Conservation (phyloP, 164 flowering plant genomes). For the Chimonanthus salicifolius region DNA sequence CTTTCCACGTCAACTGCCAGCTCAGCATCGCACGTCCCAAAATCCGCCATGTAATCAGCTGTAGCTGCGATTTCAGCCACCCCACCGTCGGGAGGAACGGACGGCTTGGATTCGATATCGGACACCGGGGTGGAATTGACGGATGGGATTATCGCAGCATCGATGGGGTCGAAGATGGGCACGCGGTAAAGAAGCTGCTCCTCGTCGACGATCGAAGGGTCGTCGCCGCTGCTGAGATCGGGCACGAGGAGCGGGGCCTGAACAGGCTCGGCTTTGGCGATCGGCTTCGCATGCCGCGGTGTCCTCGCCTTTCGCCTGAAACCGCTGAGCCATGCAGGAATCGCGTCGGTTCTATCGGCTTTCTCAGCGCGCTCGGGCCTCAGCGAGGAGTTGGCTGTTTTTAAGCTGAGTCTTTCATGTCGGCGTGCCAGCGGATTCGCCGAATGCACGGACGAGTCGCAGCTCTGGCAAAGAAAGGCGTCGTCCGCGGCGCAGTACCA, state of each 20-base stretch:
- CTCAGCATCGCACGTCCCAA: slow-evolving; percentile 64
- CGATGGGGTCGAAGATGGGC: slow-evolving; percentile 58
- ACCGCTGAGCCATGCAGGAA: slow-evolving; percentile 70
- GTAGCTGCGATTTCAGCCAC: slow-evolving; percentile 1
- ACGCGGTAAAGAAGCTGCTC: slow-evolving; percentile 79
- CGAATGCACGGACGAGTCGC: slow-evolving; percentile 74
- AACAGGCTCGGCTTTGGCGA: slow-evolving; percentile 12
- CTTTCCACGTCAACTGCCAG: slow-evolving; percentile 81
- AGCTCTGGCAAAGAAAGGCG: slow-evolving; percentile 78
- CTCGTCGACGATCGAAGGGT: slow-evolving; percentile 29
- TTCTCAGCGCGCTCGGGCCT: neutral
- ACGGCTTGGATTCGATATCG: neutral
- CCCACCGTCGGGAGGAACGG: neutral
- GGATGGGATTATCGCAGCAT: slow-evolving; percentile 35
- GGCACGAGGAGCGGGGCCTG: slow-evolving; percentile 48
- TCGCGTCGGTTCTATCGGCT: neutral
- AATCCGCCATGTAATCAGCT: slow-evolving; percentile 17
- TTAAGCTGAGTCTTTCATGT: slow-evolving; percentile 75
- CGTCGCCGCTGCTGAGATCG: slow-evolving; percentile 45
- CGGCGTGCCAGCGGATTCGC: slow-evolving; percentile 73
- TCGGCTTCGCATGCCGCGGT: slow-evolving; percentile 38
- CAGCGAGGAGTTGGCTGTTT: slow-evolving; percentile 28
- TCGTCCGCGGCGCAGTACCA: slow-evolving; percentile 95
- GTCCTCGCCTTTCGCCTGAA: slow-evolving; percentile 69
- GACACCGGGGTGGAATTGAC: neutral